phyloP scores from a whole-genome alignment of 805 yeast species.

The Saccharomycopsis microspora region DNA sequence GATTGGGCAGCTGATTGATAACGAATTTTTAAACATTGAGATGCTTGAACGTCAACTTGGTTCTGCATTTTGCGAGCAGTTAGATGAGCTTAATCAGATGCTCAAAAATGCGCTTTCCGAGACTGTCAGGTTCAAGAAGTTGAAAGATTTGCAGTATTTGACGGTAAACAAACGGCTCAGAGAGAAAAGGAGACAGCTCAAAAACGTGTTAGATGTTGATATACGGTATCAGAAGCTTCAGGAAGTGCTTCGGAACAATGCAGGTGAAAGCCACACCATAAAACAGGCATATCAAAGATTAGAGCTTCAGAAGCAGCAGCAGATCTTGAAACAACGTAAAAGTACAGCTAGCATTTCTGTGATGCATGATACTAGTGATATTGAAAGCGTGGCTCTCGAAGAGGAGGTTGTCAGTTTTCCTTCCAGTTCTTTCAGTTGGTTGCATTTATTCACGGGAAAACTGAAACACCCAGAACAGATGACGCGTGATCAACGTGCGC shows the following conservation, averaged over 20 bases:
- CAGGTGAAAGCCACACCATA: conserved; percentile 26
- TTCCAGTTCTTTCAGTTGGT: conserved; percentile 8
- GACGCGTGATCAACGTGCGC: conserved; percentile 26
- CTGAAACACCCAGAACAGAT: conserved; percentile 16
- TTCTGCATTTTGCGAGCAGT: conserved; percentile 28
- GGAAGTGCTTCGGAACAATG: conserved; percentile 26
- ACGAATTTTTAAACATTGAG: conserved; percentile 43
- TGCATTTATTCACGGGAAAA: conserved; percentile 13
- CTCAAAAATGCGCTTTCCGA: conserved; percentile 24
- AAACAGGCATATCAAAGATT: conserved; percentile 22
- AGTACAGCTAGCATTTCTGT: conserved; percentile 21
- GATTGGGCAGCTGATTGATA: conserved; percentile 80
- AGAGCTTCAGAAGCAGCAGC: conserved; percentile 20
- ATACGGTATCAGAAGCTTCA: conserved; percentile 22
- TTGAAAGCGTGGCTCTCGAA: not conserved
- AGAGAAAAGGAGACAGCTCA: conserved; percentile 24
- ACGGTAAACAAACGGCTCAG: conserved; percentile 30
- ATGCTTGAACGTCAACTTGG: conserved; percentile 27
- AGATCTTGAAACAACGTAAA: conserved; percentile 17
- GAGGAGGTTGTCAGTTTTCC: not conserved
- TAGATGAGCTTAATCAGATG: conserved; percentile 25
- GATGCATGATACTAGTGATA: not conserved
- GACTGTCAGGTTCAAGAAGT: conserved; percentile 49
- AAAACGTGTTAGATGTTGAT: conserved; percentile 24
- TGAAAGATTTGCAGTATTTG: conserved; percentile 40